Conservation (phyloP, 352 stramenopile species). For the Pythium catenulatum region DNA sequence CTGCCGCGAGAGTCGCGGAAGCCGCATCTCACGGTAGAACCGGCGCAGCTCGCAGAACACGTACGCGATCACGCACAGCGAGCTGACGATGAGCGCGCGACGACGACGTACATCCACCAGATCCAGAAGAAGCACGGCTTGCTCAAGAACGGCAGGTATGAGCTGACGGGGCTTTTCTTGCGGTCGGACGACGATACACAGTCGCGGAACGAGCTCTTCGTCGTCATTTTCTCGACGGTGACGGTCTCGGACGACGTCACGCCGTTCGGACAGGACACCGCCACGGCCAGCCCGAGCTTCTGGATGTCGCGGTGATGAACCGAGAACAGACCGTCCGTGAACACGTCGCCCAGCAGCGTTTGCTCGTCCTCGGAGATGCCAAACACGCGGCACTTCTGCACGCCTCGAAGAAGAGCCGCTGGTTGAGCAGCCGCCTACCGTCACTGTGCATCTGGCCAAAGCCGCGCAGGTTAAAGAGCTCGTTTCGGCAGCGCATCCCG, state of each 20-base stretch:
- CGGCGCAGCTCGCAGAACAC: conserved; percentile 75
- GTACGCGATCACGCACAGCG: conserved; percentile 70
- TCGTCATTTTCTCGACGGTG: conserved; percentile 68
- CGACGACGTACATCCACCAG: conserved; percentile 93
- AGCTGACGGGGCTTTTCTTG: conserved; percentile 80
- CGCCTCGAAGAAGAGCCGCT: conserved; percentile 86
- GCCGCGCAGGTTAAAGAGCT: conserved; percentile 78
- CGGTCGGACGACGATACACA: conserved; percentile 79
- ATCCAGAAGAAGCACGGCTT: conserved; percentile 93
- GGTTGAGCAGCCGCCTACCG: conserved; percentile 68
- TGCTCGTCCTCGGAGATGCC: conserved; percentile 89
- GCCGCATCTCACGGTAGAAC: conserved; percentile 69
- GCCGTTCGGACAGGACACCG: conserved; percentile 82
- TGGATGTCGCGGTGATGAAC: conserved; percentile 83
- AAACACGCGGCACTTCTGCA: conserved; percentile 81
- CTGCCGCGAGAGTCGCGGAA: conserved; percentile 65
- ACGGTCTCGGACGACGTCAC: conserved; percentile 85
- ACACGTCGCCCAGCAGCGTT: conserved; percentile 88
- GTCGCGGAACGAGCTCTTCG: conserved; percentile 75
- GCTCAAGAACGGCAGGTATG: conserved; percentile 76
- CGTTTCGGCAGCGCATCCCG: conserved; percentile 79
- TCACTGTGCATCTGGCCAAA: conserved; percentile 87
- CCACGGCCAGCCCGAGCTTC: conserved; percentile 81
- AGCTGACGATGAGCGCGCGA: conserved; percentile 82
- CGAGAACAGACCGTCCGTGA: conserved; percentile 91